Base-by-base conservation (phyloP, 495 filamentous ascomycete genomes). In the Paragyromitra xinjiangensis region DNA sequence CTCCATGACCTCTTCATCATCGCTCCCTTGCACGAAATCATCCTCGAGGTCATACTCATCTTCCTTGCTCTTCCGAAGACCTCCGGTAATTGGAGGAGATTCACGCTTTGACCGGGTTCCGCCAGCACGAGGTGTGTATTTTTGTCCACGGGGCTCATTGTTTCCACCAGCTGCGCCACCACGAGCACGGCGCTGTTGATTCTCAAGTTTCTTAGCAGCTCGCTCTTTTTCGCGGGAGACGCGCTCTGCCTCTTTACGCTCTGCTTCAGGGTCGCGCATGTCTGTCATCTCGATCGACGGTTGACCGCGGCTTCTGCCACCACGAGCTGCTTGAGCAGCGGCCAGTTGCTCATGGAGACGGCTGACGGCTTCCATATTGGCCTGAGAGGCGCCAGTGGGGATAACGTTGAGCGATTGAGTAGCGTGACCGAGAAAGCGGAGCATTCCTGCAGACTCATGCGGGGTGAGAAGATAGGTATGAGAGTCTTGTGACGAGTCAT, bases 381-480 rank as follows among this genome's bases (percentile, higher is more conserved):
- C 86, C 48, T 87, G 81, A 2, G 85, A 85, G 58, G 78, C 75
- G 24, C 78, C 62, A 4, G 88, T 87, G 2, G 90, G 90, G 62
- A 87, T 85, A 64, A 93, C 85, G 1, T 86, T 86, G 22, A 93
- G 86, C 12, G 87, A 86, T 26, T 89, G 86, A 19, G 92, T 93
- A 53, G 92, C 81, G 78, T 92, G 91, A 69, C 89, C 89, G 26
- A 89, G 89, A 62, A 91, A 82, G 79, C 90, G 88, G 80, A 93
- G 87, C 24, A 91, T 85, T 19, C 84, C 84, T 9, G 88, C 87
- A 7, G 86, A 85, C 80, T 90, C 88, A 59, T 88, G 85, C 1
- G 90, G 89, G 40, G 89, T 87, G 42, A 86, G 87, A 26, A 93
- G 87, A 81, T 93, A 93, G 16, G 90, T 91, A 76, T 92, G 91